Base-by-base conservation (phyloP, 345 rosid species). In the Eucalyptus virginea region DNA sequence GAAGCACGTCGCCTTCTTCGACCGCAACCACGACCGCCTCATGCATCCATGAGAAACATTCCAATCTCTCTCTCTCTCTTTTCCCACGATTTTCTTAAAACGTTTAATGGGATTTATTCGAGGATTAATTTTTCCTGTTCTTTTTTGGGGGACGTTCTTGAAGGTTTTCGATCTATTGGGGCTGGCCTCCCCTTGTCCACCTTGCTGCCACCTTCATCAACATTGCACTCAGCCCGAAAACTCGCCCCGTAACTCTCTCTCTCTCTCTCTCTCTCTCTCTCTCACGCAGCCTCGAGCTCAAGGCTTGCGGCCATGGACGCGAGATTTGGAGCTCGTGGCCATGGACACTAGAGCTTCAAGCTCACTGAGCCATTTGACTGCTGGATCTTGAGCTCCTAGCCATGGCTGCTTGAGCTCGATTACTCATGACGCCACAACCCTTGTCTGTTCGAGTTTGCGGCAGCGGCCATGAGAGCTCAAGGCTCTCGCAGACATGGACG, bases 1-100 rank as follows among this genome's bases (percentile, higher is more conserved):
- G 87, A 95, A 91, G 89, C 99, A 97, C 86, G 99, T 90, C 3
- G 93, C 97, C 86, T 97, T 96, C 93, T 97, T 97, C 87, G 99
- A 97, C 37, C 90, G 93, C 91, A 94, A 97, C 88, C 90, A 94
- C 60, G 98, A 96, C 81, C 97, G 99, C 2, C 24, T 95, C 34
- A 92, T 97, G 54, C 95, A 96, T 90, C 98, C 98, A 5, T 4
- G n/a, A n/a, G n/a, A 97, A 89, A 97, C 98, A 34, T 96, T 90
- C 65, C 89, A 93, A 93, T 48, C 30, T 47, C 40, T 37, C 28
- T 56, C 65, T 44, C 45, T 44, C 10, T 44, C 45, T 17, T 28
- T 50, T 50, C 23, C 18, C 87, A 52, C 26, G n/a, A 15, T 62
- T 44, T 47, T 65, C 48, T 49, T 9, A 24, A 60, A 40, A 40